A percentile compares a stretch with the other conserved stretches of the same genome.
These are phyloP conservation scores for Pleurotus djamor DNA, from an alignment of 768 basidiomycete species.

Conservation along the genomic window DNA sequence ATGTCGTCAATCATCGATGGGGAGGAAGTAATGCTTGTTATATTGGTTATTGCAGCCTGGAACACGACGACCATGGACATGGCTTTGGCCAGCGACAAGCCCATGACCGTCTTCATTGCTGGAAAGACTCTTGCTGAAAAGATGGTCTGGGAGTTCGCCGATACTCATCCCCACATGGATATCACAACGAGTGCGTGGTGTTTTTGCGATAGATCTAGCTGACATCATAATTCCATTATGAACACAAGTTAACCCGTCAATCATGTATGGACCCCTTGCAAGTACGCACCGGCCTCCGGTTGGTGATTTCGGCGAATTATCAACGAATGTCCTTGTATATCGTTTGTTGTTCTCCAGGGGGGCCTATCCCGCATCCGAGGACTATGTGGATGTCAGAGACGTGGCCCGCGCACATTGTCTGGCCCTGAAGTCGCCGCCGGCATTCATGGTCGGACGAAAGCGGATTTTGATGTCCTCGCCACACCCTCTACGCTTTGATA, in stretches of 20 bases:
- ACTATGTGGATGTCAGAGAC: constrained; percentile 27
- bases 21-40: background rate
- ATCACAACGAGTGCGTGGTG: constrained; percentile 25
- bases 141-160: constrained; percentile 36
- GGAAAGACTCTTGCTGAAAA: constrained; percentile 36
- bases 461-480: constrained; percentile 24
- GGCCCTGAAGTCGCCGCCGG: constrained; percentile 19
- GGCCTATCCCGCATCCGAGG: constrained; percentile 12
- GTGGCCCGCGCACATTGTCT: constrained; percentile 25
- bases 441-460: constrained; percentile 22
- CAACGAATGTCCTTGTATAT: constrained; percentile 23
- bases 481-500: constrained; percentile 14
- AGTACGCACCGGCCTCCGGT: constrained; percentile 15
- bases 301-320: constrained; percentile 14
- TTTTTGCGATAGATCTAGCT: background rate
- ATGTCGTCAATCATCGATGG: background rate
- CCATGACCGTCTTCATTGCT: constrained; percentile 24
- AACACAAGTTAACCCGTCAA: constrained; percentile 24
- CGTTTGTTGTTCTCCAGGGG: constrained; percentile 20
- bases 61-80: constrained; percentile 24
- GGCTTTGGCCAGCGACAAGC: constrained; percentile 17
- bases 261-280: constrained; percentile 29
- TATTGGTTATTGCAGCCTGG: constrained; percentile 24
- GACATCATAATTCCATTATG: background rate
- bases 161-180: constrained; percentile 31